These are phyloP conservation scores for Pseudopyricularia javanii DNA, from an alignment of 2,329 filamentous ascomycete species.

Conservation along the genomic window DNA sequence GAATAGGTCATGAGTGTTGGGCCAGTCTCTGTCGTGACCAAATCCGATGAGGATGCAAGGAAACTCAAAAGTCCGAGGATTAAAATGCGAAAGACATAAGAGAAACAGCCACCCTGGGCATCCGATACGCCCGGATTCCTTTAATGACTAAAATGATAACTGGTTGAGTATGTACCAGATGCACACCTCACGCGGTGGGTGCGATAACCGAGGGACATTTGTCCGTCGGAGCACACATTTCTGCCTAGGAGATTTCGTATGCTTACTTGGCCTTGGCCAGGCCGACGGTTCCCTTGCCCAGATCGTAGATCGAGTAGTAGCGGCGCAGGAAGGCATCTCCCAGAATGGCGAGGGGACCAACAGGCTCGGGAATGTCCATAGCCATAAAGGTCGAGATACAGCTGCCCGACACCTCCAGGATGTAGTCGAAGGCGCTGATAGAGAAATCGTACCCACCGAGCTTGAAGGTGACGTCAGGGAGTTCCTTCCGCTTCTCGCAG, in stretches of 20 bases:
- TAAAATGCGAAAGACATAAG: too few relatives aligned
- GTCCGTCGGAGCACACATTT: neutral
- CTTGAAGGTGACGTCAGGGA: constrained; percentile 87
- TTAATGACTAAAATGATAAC: too few relatives aligned
- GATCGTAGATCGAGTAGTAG: constrained; percentile 94
- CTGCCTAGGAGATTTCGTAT: neutral
- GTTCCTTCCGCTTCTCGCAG: constrained; percentile 66
- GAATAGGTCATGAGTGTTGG: neutral
- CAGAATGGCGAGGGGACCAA: constrained; percentile 86
- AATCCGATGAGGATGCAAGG: neutral
- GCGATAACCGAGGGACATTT: too few relatives aligned
- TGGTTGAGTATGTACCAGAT: too few relatives aligned
- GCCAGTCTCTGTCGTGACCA: neutral
- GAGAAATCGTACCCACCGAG: constrained; percentile 88
- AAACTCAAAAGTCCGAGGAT: neutral
- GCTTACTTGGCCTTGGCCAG: constrained; percentile 67
- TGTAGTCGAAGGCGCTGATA: constrained; percentile 82
- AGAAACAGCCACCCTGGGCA: too few relatives aligned
- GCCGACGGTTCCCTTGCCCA: constrained; percentile 78
- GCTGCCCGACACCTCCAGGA: constrained; percentile 85
- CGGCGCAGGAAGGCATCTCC: constrained; percentile 76
- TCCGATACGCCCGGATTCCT: too few relatives aligned
- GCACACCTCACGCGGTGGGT: too few relatives aligned
- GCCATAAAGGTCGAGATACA: constrained; percentile 98
- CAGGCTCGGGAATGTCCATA: constrained; percentile 81